These are phyloP conservation scores for Allomyces macrogynus DNA, from an alignment of 192 early-diverging fungal species.

Conservation along the genomic window DNA sequence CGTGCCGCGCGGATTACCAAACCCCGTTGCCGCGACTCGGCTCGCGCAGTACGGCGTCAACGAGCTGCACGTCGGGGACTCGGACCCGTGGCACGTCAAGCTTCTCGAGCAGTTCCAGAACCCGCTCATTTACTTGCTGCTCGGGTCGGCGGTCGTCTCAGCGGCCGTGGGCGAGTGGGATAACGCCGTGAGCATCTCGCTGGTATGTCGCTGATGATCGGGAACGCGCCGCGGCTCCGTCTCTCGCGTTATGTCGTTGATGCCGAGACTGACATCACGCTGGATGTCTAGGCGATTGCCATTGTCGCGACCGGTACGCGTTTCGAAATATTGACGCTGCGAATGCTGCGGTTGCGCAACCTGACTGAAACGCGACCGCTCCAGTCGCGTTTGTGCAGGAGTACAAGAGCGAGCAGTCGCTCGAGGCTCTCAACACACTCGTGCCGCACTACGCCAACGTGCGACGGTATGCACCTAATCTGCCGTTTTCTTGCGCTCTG, in stretches of 20 bases:
- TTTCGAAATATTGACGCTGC: neutral
- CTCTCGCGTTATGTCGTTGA: too few species aligned
- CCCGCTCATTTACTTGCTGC: constrained; percentile 57
- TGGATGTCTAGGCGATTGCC: constrained; percentile 29
- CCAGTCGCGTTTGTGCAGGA: constrained; percentile 79
- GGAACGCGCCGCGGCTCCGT: too few species aligned
- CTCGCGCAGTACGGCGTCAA: constrained; percentile 34
- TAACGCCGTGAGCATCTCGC: constrained; percentile 65
- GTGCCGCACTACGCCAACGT: constrained; percentile 73
- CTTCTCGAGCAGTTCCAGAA: constrained; percentile 75
- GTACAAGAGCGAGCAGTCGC: constrained; percentile 62
- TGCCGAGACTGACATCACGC: too few species aligned
- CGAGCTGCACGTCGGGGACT: constrained; percentile 42
- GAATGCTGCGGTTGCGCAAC: too few species aligned
- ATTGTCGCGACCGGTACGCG: constrained; percentile 49
- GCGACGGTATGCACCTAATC: constrained; percentile 28
- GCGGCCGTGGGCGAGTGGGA: constrained; percentile 51
- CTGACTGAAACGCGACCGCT: constrained; percentile 19
- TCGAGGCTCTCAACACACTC: constrained; percentile 63
- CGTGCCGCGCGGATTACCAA: too few species aligned
- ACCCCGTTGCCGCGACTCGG: constrained; percentile 2
- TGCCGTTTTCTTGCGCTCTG: neutral
- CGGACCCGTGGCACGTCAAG: constrained; percentile 43
- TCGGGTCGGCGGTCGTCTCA: constrained; percentile 50
- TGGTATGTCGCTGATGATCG: constrained; percentile 19